Evolutionary conservation across 257 asterid genomes (phyloP).

Genomic region (Nicotiana paniculata): DNA sequence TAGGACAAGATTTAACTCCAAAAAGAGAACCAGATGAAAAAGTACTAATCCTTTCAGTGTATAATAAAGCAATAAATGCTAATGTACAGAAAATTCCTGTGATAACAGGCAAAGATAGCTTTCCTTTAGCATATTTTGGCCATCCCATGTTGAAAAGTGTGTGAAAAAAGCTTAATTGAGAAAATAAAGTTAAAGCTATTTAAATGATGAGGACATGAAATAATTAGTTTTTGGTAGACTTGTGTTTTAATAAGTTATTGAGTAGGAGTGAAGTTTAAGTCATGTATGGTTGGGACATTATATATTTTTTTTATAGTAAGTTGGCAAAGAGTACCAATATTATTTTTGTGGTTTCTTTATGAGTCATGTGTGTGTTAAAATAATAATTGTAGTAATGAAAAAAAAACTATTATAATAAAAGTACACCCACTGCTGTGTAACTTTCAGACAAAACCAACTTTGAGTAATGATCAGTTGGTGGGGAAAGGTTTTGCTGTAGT

Average conservation of each 20-base stretch:
- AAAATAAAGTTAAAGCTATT: not conserved
- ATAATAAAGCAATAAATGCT: constrained; percentile 46
- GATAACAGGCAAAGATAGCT: constrained; percentile 41
- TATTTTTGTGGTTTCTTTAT: not conserved
- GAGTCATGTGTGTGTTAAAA: not conserved
- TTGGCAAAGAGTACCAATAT: not conserved
- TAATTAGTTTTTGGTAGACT: constrained; percentile 16
- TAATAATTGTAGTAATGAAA: not conserved
- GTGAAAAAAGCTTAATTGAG: not conserved
- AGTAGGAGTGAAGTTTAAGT: constrained; percentile 79
- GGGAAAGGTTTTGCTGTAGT: constrained; percentile 3
- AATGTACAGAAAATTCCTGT: constrained; percentile 35
- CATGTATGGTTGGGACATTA: constrained; percentile 12
- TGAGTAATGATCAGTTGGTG: constrained; percentile 23
- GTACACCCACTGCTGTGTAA: not conserved
- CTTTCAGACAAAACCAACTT: constrained; percentile 1
- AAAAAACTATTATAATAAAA: not conserved
- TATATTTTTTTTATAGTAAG: not conserved
- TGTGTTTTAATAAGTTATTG: constrained; percentile 27
- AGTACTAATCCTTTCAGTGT: constrained; percentile 49
- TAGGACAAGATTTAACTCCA: constrained; percentile 51
- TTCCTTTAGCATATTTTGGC: constrained; percentile 34
- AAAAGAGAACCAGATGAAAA: constrained; percentile 38
- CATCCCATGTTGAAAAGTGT: constrained; percentile 34
- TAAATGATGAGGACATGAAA: constrained; percentile 20